A percentile compares a stretch with the other conserved stretches of the same genome.
phyloP scores from a whole-genome alignment of 1,139 yeast genomes.

The Candida mesenterica region DNA sequence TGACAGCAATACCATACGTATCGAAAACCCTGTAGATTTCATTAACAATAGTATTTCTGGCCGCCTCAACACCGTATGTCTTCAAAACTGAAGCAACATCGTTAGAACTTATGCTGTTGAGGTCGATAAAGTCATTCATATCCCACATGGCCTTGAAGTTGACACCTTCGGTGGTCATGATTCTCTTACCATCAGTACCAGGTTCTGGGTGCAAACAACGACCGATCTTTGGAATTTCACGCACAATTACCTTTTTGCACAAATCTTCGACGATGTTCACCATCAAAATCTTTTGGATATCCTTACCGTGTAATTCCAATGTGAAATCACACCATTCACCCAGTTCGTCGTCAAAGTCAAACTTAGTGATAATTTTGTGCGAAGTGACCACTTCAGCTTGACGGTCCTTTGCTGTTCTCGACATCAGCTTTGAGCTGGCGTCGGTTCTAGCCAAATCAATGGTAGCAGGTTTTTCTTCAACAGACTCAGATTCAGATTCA shows the following conservation, averaged over 20 bases:
- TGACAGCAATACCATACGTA: slow-evolving; percentile 92
- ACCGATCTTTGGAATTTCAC: slow-evolving; percentile 89
- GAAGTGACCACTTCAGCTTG: slow-evolving; percentile 76
- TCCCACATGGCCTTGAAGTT: slow-evolving; percentile 99
- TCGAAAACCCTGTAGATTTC: slow-evolving; percentile 96
- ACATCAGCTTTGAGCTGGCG: slow-evolving; percentile 25
- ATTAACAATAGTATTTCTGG: slow-evolving; percentile 93
- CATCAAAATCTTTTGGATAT: slow-evolving; percentile 92
- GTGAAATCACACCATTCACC: slow-evolving; percentile 95
- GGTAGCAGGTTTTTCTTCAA: slow-evolving; percentile 15
- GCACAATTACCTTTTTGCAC: slow-evolving; percentile 86
- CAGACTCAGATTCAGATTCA: slow-evolving; percentile 24
- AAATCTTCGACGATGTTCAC: slow-evolving; percentile 93
- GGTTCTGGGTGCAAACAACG: slow-evolving; percentile 87
- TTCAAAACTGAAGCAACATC: slow-evolving; percentile 87
- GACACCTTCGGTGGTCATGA: slow-evolving; percentile 94
- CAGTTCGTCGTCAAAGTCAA: slow-evolving; percentile 82
- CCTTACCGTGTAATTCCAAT: slow-evolving; percentile 71
- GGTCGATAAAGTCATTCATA: slow-evolving; percentile 87
- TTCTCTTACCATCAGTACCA: slow-evolving; percentile 57
- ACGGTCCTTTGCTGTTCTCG: slow-evolving; percentile 73
- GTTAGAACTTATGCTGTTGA: slow-evolving; percentile 84
- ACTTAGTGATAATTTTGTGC: slow-evolving; percentile 70
- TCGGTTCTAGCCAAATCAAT: slow-evolving; percentile 14
- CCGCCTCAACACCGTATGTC: slow-evolving; percentile 98